A percentile compares a stretch with the other conserved stretches of the same genome.
These are phyloP conservation scores for Camelina hispida DNA, from an alignment of 345 rosid genomes.

Conservation along the genomic window DNA sequence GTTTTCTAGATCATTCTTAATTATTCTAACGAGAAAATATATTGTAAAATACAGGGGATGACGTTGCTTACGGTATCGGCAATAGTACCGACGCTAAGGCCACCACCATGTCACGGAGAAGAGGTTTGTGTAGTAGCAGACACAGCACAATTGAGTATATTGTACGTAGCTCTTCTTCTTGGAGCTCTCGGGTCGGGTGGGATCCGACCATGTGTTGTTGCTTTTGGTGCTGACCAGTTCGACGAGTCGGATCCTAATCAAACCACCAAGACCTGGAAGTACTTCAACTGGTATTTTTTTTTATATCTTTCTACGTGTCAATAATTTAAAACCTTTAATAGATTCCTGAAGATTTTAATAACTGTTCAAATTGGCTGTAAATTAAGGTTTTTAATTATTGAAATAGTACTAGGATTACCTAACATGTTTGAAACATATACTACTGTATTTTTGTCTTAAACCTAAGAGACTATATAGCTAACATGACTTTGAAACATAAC, in stretches of 20 bases:
- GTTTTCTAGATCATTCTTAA: neutral
- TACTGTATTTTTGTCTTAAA: conserved; percentile 14
- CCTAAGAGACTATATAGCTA: conserved; percentile 11
- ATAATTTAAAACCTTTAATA: neutral
- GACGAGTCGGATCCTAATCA: conserved; percentile 72
- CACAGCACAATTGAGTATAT: conserved; percentile 59
- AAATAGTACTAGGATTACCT: conserved; percentile 29
- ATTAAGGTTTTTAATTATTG: neutral
- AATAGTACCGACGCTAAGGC: conserved; percentile 66
- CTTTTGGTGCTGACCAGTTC: conserved; percentile 92
- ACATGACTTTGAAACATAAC: neutral
- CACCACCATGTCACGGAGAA: conserved; percentile 69
- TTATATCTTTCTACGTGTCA: neutral
- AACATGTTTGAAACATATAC: conserved; percentile 11
- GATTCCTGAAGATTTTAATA: conserved; percentile 20
- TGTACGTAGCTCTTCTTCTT: conserved; percentile 71
- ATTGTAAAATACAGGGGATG: conserved; percentile 66
- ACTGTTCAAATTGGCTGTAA: neutral
- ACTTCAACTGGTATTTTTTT: conserved; percentile 69
- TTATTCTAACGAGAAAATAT: too few relatives aligned
- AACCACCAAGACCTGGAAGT: conserved; percentile 64
- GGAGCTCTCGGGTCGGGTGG: conserved; percentile 86
- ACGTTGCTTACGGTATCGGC: conserved; percentile 74
- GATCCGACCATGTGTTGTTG: conserved; percentile 86
- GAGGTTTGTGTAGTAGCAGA: conserved; percentile 69